A percentile compares a stretch with the other conserved stretches of the same genome.
These are phyloP conservation scores for Auricularia auricula-judae DNA, from an alignment of 768 basidiomycete genomes.

Conservation along the genomic window DNA sequence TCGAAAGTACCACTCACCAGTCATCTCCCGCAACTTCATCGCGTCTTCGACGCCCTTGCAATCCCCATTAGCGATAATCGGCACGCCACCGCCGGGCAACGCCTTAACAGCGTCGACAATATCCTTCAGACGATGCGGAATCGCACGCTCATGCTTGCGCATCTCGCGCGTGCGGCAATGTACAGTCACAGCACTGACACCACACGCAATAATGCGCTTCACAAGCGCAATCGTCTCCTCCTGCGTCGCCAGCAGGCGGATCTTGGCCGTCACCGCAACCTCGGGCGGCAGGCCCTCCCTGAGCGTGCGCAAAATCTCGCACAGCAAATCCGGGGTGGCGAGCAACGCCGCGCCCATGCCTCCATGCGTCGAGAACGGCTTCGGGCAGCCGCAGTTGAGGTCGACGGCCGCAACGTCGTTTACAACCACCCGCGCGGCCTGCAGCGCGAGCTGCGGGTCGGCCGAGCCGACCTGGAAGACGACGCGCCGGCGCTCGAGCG, in stretches of 20 bases:
- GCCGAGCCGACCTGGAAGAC: slow-evolving; percentile 94
- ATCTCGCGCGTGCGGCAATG: slow-evolving; percentile 92
- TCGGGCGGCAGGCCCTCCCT: slow-evolving; percentile 60
- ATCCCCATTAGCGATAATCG: slow-evolving; percentile 91
- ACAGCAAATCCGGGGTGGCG: slow-evolving; percentile 82
- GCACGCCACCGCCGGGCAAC: slow-evolving; percentile 58
- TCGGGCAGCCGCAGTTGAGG: slow-evolving; percentile 96
- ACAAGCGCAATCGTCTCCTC: slow-evolving; percentile 87
- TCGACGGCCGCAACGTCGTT: slow-evolving; percentile 90
- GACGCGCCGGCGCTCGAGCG: slow-evolving; percentile 86
- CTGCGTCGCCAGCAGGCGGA: slow-evolving; percentile 75
- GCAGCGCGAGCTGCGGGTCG: slow-evolving; percentile 79
- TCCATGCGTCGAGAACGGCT: slow-evolving; percentile 84
- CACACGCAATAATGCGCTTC: slow-evolving; percentile 74
- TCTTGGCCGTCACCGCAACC: slow-evolving; percentile 89
- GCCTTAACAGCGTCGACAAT: slow-evolving; percentile 77
- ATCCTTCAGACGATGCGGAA: slow-evolving; percentile 67
- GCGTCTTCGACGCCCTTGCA: slow-evolving; percentile 72
- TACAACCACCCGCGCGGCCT: slow-evolving; percentile 79
- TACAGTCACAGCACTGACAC: slow-evolving; percentile 81
- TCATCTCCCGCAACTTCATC: slow-evolving; percentile 57
- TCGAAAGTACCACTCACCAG: slow-evolving; percentile 34
- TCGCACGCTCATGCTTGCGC: slow-evolving; percentile 71
- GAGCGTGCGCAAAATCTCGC: slow-evolving; percentile 75
- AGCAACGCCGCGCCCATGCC: slow-evolving; percentile 98